Evolutionary conservation across 1,139 yeast genomes (phyloP).

Genomic region (Scheffersomyces illinoinensis): DNA sequence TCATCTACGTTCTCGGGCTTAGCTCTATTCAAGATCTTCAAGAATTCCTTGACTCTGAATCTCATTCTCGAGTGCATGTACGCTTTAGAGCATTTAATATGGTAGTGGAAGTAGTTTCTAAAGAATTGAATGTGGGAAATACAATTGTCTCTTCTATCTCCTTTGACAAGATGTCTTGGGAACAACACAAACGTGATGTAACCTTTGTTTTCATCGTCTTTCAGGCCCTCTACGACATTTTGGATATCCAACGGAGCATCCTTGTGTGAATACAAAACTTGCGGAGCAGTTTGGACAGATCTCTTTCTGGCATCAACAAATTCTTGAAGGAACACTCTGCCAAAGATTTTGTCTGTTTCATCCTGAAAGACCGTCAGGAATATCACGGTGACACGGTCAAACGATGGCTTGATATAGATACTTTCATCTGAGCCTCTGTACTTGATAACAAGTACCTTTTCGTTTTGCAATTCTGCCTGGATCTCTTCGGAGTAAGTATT

Average conservation of each 20-base stretch:
- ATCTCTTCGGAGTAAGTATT: constrained; percentile 53
- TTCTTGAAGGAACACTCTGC: constrained; percentile 94
- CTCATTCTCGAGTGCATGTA: constrained; percentile 99
- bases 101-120: constrained; percentile 97
- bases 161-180: constrained; percentile 71
- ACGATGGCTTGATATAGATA: constrained; percentile 86
- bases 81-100: constrained; percentile 96
- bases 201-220: constrained; percentile 59
- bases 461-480: constrained; percentile 49
- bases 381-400: constrained; percentile 94
- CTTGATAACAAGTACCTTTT: constrained; percentile 69
- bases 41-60: constrained; percentile 87
- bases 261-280: constrained; percentile 83
- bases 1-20: constrained; percentile 88
- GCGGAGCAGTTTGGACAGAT: constrained; percentile 97
- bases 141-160: constrained; percentile 77
- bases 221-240: constrained; percentile 39
- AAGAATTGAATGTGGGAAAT: constrained; percentile 88
- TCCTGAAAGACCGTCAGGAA: constrained; percentile 94
- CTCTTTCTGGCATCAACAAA: constrained; percentile 97
- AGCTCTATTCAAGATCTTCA: constrained; percentile 94
- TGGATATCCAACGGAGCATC: constrained; percentile 92
- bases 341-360: constrained; percentile 94
- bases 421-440: constrained; percentile 89
- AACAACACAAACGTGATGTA: constrained; percentile 76